A percentile compares a stretch with the other conserved stretches of the same genome.
Evolutionary conservation across 2,329 filamentous ascomycete genomes (phyloP).

Genomic region (Cladophialophora immunda): DNA sequence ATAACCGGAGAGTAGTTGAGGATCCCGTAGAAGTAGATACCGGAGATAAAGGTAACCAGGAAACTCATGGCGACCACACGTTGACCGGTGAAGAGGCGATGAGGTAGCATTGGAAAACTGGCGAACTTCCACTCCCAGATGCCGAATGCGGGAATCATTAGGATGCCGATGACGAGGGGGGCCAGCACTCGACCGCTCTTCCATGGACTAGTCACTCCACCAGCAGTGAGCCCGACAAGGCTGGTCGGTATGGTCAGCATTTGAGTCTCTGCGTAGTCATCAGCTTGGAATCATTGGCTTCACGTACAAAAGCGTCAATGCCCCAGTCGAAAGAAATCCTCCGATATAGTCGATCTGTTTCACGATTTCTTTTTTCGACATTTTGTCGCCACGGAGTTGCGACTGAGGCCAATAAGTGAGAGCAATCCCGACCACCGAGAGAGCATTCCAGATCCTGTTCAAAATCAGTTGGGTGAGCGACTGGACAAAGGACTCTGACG

Average conservation of each 20-base stretch:
- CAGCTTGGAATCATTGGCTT: too few relatives aligned
- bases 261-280: too few relatives aligned
- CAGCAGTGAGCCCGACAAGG: conserved; percentile 60
- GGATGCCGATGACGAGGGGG: conserved; percentile 55
- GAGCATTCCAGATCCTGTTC: conserved; percentile 9
- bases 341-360: conserved; percentile 61
- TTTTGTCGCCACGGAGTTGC: background rate
- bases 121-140: conserved; percentile 58
- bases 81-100: conserved; percentile 56
- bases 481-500: background rate
- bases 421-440: conserved; percentile 6
- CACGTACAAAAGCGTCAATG: conserved; percentile 43
- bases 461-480: background rate
- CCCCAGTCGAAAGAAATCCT: conserved; percentile 57
- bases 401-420: conserved; percentile 7
- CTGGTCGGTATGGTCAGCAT: conserved; percentile 8
- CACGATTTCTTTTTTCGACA: conserved; percentile 46
- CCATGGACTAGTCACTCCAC: conserved; percentile 58
- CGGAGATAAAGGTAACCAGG: conserved; percentile 67
- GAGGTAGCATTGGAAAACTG: conserved; percentile 56
- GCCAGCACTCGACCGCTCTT: conserved; percentile 53
- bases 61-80: conserved; percentile 62
- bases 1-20: conserved; percentile 69
- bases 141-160: conserved; percentile 50
- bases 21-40: conserved; percentile 61